A percentile compares a stretch with the other conserved stretches of the same genome.
Conservation (phyloP, 2,329 filamentous ascomycete genomes). For the Apiospora marii region DNA sequence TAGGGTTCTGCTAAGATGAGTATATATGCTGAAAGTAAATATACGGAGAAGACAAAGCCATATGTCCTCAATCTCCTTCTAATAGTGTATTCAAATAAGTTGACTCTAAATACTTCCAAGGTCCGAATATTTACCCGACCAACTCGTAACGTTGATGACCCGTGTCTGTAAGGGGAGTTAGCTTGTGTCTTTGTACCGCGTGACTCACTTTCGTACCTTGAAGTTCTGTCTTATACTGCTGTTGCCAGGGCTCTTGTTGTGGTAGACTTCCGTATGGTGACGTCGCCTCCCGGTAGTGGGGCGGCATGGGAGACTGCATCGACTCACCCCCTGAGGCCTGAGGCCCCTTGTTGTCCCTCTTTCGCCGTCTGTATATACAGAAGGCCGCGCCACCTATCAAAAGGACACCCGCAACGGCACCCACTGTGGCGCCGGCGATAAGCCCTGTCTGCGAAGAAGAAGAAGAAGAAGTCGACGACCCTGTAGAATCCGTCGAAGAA, state of each 20-base stretch:
- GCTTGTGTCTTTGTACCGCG: background rate
- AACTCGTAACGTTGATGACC: background rate
- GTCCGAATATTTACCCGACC: background rate
- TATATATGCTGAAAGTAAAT: no score
- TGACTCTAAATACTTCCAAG: background rate
- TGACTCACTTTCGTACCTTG: background rate
- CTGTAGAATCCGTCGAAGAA: no score
- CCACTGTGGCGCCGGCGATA: background rate
- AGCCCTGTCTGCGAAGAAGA: background rate
- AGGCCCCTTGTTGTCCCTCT: background rate
- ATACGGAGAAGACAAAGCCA: no score
- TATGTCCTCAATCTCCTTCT: no score
- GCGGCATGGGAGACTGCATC: background rate
- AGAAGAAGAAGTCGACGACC: no score
- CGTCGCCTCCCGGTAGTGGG: background rate
- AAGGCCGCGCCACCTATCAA: background rate
- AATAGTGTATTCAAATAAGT: no score
- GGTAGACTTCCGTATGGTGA: background rate
- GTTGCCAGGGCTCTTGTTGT: background rate
- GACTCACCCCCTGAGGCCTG: background rate
- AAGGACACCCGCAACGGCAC: background rate
- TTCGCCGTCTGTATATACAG: background rate
- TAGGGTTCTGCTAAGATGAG: no score
- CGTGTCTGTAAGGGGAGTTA: background rate
- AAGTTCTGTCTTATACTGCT: background rate